These are phyloP conservation scores for Mortierella alpina DNA, from an alignment of 192 early-diverging fungal species.

Conservation along the genomic window DNA sequence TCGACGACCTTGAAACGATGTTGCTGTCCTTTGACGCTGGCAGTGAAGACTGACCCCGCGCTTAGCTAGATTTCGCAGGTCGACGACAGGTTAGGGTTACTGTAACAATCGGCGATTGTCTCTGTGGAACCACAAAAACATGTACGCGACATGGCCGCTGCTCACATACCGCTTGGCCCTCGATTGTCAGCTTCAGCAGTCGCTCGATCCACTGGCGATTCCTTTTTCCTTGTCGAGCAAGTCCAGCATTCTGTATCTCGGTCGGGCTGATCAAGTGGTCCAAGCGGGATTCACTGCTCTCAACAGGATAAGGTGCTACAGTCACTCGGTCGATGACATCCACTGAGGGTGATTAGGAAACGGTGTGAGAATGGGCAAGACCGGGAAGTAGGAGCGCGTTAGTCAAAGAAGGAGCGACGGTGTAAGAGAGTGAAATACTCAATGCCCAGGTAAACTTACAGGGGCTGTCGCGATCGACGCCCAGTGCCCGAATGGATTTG, in stretches of 20 bases:
- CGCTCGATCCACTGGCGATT: constrained; percentile 2
- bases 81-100: neutral
- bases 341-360: neutral
- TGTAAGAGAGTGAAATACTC: no score
- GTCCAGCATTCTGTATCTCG: neutral
- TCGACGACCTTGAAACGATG: constrained; percentile 11
- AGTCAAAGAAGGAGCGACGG: no score
- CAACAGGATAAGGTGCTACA: neutral
- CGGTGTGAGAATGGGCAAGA: no score
- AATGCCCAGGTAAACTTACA: neutral
- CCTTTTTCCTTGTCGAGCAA: neutral
- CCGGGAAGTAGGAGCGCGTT: no score
- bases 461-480: neutral
- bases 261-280: constrained; percentile 6
- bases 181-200: neutral
- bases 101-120: no score
- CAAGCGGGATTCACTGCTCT: neutral
- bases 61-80: neutral
- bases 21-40: constrained; percentile 20
- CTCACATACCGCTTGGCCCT: constrained; percentile 9
- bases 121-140: neutral
- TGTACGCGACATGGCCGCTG: neutral
- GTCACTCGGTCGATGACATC: neutral
- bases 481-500: constrained; percentile 1
- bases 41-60: constrained; percentile 8